phyloP scores from a whole-genome alignment of 345 rosid species.

The Erodium maritimum region DNA sequence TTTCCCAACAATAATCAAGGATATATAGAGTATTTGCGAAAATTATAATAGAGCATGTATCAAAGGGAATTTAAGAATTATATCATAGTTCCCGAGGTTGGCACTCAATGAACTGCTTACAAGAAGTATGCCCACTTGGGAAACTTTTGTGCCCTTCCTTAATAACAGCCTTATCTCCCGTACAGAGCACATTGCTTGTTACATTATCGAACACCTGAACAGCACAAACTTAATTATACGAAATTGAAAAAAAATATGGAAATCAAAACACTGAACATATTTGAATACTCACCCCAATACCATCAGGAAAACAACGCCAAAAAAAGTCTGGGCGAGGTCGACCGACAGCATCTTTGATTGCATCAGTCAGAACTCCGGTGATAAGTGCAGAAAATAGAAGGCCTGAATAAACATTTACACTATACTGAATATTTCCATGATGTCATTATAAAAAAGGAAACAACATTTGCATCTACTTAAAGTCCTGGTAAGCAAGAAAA shows the following conservation, averaged over 20 bases:
- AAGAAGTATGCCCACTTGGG: constrained; percentile 92
- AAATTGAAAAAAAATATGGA: neutral
- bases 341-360: constrained; percentile 88
- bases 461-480: too few species aligned
- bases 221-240: constrained; percentile 8
- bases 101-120: constrained; percentile 27
- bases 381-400: constrained; percentile 66
- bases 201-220: constrained; percentile 46
- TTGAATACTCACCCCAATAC: constrained; percentile 45
- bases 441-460: too few species aligned
- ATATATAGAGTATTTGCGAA: too few species aligned
- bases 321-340: constrained; percentile 94
- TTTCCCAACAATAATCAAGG: too few species aligned
- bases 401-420: constrained; percentile 31
- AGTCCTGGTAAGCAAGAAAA: neutral
- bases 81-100: too few species aligned
- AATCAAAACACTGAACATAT: neutral
- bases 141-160: constrained; percentile 95
- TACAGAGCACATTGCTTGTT: constrained; percentile 57
- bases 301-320: constrained; percentile 97
- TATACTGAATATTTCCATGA: too few species aligned
- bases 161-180: constrained; percentile 52
- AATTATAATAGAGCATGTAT: too few species aligned
- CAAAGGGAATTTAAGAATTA: too few species aligned
- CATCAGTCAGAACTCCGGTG: constrained; percentile 78